These are phyloP conservation scores for Malassezia psittaci DNA, from an alignment of 1,284 basidiomycete species.

Conservation along the genomic window DNA sequence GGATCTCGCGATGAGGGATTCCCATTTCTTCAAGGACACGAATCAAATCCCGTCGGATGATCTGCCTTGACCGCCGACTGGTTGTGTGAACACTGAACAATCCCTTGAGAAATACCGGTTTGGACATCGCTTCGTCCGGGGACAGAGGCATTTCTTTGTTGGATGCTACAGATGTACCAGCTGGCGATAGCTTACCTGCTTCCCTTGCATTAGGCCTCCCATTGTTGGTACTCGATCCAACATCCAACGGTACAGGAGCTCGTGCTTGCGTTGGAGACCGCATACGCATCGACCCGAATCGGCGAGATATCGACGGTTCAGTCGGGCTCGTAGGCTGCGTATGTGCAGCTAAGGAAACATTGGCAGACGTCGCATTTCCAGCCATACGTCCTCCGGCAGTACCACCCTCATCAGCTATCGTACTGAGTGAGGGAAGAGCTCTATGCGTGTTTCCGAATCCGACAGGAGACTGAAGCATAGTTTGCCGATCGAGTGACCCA, in stretches of 20 bases:
- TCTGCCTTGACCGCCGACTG: slow-evolving; percentile 71
- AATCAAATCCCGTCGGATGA: slow-evolving; percentile 72
- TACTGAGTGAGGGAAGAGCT: slow-evolving; percentile 3
- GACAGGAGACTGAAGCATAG: neutral
- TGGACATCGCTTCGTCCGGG: slow-evolving; percentile 22
- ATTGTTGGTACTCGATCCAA: neutral
- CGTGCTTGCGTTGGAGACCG: slow-evolving; percentile 24
- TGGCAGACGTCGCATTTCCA: neutral
- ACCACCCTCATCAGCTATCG: neutral
- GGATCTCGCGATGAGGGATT: slow-evolving; percentile 81
- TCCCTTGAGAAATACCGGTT: slow-evolving; percentile 48
- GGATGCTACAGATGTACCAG: slow-evolving; percentile 5
- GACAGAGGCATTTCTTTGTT: slow-evolving; percentile 16
- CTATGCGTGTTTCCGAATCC: neutral
- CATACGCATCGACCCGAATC: slow-evolving; percentile 37
- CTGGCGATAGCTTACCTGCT: neutral
- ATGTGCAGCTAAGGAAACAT: neutral
- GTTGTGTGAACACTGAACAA: slow-evolving; percentile 71
- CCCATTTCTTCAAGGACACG: slow-evolving; percentile 84
- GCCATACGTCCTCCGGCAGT: slow-evolving; percentile 3
- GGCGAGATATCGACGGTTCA: slow-evolving; percentile 19
- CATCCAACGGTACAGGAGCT: neutral
- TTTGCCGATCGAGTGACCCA: neutral
- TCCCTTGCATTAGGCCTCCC: neutral
- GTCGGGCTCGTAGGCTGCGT: neutral